Conservation (phyloP, 2,329 filamentous ascomycete species). For the Aspergillus sp. region DNA sequence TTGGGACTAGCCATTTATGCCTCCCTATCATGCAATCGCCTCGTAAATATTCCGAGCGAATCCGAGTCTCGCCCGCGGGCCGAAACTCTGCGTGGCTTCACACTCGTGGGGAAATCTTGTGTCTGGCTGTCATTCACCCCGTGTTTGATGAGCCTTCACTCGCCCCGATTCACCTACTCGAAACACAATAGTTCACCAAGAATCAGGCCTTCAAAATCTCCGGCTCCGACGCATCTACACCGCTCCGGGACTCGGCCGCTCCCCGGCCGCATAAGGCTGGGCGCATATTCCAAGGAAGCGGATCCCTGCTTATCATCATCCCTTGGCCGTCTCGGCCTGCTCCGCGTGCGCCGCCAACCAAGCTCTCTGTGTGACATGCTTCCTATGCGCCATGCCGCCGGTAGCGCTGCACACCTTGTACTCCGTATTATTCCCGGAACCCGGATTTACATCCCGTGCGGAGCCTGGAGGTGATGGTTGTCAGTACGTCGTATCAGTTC, state of each 20-base stretch:
- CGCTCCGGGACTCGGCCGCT: not conserved
- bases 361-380: not conserved
- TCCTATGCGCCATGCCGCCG: not conserved
- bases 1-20: not conserved
- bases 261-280: not conserved
- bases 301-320: not conserved
- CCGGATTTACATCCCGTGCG: too few species aligned
- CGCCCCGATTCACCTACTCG: too few species aligned
- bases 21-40: not conserved
- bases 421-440: not conserved
- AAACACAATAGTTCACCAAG: too few species aligned
- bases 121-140: too few species aligned
- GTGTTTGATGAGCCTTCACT: too few species aligned
- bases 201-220: too few species aligned
- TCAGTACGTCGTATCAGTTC: not conserved
- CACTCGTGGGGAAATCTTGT: too few species aligned
- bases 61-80: not conserved
- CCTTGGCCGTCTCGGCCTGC: not conserved
- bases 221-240: too few species aligned
- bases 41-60: not conserved
- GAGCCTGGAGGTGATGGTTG: not conserved
- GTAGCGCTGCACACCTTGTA: not conserved
- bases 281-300: not conserved
- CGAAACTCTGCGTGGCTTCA: too few species aligned
- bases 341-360: not conserved